Evolutionary conservation across 2,329 filamentous ascomycete genomes (phyloP).

Genomic region (Lasiodiplodia hormozganensis): DNA sequence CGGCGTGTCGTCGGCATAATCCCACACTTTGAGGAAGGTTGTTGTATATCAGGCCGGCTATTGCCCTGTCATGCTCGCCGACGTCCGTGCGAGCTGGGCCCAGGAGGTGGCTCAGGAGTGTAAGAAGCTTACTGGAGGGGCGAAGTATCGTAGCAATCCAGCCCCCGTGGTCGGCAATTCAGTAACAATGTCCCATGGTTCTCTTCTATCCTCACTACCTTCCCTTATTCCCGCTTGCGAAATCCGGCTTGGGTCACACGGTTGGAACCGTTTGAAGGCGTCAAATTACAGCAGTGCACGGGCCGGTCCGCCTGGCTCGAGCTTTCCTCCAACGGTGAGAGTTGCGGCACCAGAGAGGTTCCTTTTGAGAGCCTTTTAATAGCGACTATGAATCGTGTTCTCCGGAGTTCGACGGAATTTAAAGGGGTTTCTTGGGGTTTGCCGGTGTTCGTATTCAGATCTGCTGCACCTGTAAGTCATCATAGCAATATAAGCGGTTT

Average conservation of each 20-base stretch:
- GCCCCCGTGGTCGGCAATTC: neutral
- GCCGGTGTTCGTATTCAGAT: too few relatives aligned
- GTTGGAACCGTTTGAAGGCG: neutral
- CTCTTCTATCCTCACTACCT: neutral
- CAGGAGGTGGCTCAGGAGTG: neutral
- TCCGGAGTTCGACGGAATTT: too few relatives aligned
- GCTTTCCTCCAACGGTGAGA: neutral
- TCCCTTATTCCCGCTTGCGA: neutral
- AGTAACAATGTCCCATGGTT: neutral
- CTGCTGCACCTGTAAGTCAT: too few relatives aligned
- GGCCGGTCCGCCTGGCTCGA: neutral
- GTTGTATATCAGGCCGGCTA: conserved; percentile 1
- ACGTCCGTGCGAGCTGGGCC: neutral
- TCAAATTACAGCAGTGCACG: neutral
- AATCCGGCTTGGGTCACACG: neutral
- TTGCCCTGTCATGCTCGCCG: neutral
- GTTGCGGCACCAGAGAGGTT: neutral
- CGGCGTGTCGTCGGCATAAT: conserved; percentile 5
- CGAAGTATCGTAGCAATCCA: neutral
- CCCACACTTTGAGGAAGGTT: neutral
- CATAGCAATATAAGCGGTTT: too few relatives aligned
- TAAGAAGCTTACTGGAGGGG: neutral
- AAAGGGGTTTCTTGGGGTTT: too few relatives aligned
- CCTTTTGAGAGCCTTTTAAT: neutral
- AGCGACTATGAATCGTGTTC: too few relatives aligned